These are phyloP conservation scores for Euphrasia arctica DNA, from an alignment of 305 asterid genomes.

Conservation along the genomic window DNA sequence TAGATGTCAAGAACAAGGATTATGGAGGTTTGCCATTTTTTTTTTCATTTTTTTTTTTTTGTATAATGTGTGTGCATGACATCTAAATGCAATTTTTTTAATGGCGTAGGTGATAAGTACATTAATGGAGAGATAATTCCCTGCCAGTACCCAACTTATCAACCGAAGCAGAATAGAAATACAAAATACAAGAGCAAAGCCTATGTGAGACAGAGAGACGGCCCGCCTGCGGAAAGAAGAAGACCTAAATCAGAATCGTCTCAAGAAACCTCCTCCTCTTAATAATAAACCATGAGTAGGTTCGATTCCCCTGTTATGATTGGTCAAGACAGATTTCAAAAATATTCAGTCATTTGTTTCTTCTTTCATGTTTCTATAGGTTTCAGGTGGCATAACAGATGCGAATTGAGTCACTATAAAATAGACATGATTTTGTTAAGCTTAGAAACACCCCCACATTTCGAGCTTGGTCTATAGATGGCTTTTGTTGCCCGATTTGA, in stretches of 20 bases:
- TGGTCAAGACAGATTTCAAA: neutral
- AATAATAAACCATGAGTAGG: slow-evolving; percentile 18
- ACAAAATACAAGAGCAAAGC: slow-evolving; percentile 85
- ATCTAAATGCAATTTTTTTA: neutral
- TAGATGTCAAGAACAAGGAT: slow-evolving; percentile 96
- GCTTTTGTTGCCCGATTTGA: slow-evolving; percentile 9
- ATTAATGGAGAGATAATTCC: slow-evolving; percentile 93
- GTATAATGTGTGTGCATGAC: neutral
- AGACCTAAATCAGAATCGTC: slow-evolving; percentile 61
- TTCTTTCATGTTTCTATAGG: slow-evolving; percentile 23
- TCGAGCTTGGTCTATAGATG: slow-evolving; percentile 16
- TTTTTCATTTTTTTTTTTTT: neutral
- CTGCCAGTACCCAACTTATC: slow-evolving; percentile 91
- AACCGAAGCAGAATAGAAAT: slow-evolving; percentile 68
- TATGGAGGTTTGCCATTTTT: slow-evolving; percentile 73
- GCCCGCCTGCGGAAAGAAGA: slow-evolving; percentile 72
- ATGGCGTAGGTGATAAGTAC: slow-evolving; percentile 80
- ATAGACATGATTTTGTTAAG: slow-evolving; percentile 24
- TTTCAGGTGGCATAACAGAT: slow-evolving; percentile 17
- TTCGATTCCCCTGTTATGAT: slow-evolving; percentile 13
- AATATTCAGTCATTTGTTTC: neutral
- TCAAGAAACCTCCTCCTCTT: slow-evolving; percentile 43
- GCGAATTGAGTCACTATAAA: slow-evolving; percentile 10
- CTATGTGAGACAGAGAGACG: slow-evolving; percentile 89
- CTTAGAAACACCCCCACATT: slow-evolving; percentile 9